Percentiles rank a stretch among this genome's conserved stretches.
Conservation (phyloP, 1,139 yeast species). For the Kodamaea suecica region DNA sequence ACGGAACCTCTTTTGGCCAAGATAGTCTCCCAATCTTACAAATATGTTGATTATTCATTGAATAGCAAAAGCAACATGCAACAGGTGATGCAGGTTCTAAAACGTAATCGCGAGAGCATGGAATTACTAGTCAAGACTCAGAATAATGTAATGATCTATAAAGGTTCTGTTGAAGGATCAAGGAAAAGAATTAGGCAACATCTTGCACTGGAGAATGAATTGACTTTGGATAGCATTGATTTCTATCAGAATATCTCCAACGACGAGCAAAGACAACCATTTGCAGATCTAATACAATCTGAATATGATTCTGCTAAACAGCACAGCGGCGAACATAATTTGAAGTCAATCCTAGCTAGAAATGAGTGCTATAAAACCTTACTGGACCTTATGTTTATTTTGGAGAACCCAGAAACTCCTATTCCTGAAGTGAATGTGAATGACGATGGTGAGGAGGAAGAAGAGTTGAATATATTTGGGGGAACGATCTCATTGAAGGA, state of each 20-base stretch:
- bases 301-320: slow-evolving; percentile 8
- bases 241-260: slow-evolving; percentile 7
- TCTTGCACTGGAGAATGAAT: slow-evolving; percentile 10
- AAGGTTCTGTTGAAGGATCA: slow-evolving; percentile 9
- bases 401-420: slow-evolving; percentile 40
- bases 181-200: slow-evolving; percentile 10
- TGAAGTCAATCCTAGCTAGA: slow-evolving; percentile 4
- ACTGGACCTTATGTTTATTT: slow-evolving; percentile 26
- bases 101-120: slow-evolving; percentile 5
- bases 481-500: slow-evolving; percentile 64
- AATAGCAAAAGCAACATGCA: slow-evolving; percentile 5
- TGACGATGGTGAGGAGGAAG: slow-evolving; percentile 44
- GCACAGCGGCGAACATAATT: slow-evolving; percentile 4
- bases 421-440: slow-evolving; percentile 25
- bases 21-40: slow-evolving; percentile 9
- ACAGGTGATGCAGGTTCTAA: slow-evolving; percentile 1
- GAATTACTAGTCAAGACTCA: slow-evolving; percentile 6
- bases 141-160: slow-evolving; percentile 6
- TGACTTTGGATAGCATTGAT: slow-evolving; percentile 12
- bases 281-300: slow-evolving; percentile 12
- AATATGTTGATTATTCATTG: slow-evolving; percentile 12
- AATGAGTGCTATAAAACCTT: slow-evolving; percentile 22
- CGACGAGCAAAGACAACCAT: slow-evolving; percentile 10
- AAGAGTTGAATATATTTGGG: slow-evolving; percentile 61
- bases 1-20: slow-evolving; percentile 1